Base-by-base conservation (phyloP, 2,329 filamentous ascomycete genomes). In the Claviceps digitariae region DNA sequence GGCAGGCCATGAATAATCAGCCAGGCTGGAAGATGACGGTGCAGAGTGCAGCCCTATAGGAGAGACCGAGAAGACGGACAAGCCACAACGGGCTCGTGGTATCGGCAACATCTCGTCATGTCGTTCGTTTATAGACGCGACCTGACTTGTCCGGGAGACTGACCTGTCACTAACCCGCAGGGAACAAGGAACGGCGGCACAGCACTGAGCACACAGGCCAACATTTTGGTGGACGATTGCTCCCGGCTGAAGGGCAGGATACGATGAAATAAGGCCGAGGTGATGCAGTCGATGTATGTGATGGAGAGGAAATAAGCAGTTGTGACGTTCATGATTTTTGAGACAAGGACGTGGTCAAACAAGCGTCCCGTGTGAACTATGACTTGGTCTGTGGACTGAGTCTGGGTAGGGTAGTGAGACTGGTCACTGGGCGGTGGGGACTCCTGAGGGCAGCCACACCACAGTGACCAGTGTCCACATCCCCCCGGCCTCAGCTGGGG, bases 111-210 rank as follows among this genome's bases (percentile, higher is more conserved):
- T 20, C 29, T 48, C 15, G 45, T 34, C 27, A 48, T 48, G 17
- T 21, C 12, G 45, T 21, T 21, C 29, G 27, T 21, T 34, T 9
- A 48, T 15, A 17, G 9, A 34, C 21, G 45, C 45, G 27, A 47
- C 27, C 27, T 20, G 17, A 21, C 15, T 44, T 13, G 41, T 66
- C 41, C 41, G 21, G 7, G 12, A 17, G 4, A 17, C 13, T 45
- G 43, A 23, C 43, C 43, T 15, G 21, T 23, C 43, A 45, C 12
- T 17, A 17, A 25, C 6, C 13, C 21, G 21, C 43, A 25, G 21
- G 21, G 43, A 45, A 25, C 43, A 45, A 45, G 43, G 13, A 12
- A 21, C 43, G n/a, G 23, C 43, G 21, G 43, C 43, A 25, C 43
- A 21, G 21, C 43, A 45, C 21, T 8, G 12, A 43, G n/a, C 21